Evolutionary conservation across 2,329 filamentous ascomycete species (phyloP), one percentile per base, ranked within the genome.

Genomic region (Cladosporium sp.): DNA sequence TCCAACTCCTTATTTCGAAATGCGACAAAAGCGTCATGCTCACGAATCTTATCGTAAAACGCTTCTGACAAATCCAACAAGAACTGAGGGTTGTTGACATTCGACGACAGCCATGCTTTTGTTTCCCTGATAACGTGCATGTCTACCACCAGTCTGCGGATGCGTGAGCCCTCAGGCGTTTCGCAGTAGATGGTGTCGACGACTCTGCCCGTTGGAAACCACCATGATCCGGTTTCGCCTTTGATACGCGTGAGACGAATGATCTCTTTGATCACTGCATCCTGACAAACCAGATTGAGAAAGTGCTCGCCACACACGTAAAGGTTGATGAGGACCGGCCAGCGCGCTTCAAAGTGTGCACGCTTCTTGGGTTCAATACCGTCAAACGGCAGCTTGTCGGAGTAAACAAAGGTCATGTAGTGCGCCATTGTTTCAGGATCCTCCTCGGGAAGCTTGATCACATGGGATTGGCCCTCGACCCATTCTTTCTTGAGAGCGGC

Each of bases 111-210:
- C 24, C 24, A 24, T 24, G 24, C 8, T 4, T 11, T 36, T 36
- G 2, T 14, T 3, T 11, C 34, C 34, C 12, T 14, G 1, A 6
- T 12, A 18, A 55, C 5, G 26, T 64, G 34, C 15, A 67, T 18
- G 38, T 65, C 66, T 1, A 67, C 63, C 47, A 67, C 54, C 11
- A 67, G 38, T 14, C 52, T 26, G 4, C 63, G 57, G 7, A 12
- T 49, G 3, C 49, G 63, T 11, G 66, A 67, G 7, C 30, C 30
- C 7, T 47, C n/a, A 0, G 66, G 55, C 3, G 66, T 67, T 15
- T 63, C 63, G n/a, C 28, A 24, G 26, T 62, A 67, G 38, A 67
- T 58, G 21, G 38, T 62, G 34, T 60, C 34, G 41, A 66, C 21
- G 2, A n/a, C 18, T 12, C 12, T 8, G 5, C 8, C 7, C 7